These are phyloP conservation scores for Rhazya stricta DNA, from an alignment of 257 asterid species.

Conservation along the genomic window DNA sequence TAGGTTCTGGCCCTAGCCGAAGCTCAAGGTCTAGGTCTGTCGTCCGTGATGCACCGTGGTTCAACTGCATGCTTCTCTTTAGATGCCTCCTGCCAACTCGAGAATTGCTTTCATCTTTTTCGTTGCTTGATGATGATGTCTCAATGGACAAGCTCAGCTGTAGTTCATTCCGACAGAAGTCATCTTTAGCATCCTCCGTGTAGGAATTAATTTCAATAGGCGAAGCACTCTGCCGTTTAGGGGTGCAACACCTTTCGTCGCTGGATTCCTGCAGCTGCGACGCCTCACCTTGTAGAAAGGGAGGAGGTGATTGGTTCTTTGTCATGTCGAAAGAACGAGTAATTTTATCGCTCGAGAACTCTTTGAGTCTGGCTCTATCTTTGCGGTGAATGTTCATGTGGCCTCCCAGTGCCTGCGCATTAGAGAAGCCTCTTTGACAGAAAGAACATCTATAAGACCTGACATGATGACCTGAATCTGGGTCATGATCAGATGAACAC, in stretches of 20 bases:
- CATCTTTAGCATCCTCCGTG: background rate
- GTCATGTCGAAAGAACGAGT: slow-evolving; percentile 24
- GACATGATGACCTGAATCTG: slow-evolving; percentile 21
- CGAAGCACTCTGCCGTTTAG: slow-evolving; percentile 8
- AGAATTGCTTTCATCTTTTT: slow-evolving; percentile 13
- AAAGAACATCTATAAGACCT: slow-evolving; percentile 49
- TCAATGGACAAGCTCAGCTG: slow-evolving; percentile 25
- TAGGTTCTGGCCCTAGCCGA: slow-evolving; percentile 28
- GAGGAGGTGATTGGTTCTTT: slow-evolving; percentile 6
- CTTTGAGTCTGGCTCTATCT: slow-evolving; percentile 59
- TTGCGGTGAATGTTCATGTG: slow-evolving; percentile 76
- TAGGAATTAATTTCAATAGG: slow-evolving; percentile 6
- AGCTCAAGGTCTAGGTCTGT: slow-evolving; percentile 33
- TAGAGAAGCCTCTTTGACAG: slow-evolving; percentile 61
- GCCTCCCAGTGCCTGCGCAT: slow-evolving; percentile 80
- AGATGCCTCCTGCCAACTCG: background rate
- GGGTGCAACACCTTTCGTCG: slow-evolving; percentile 10
- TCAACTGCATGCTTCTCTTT: slow-evolving; percentile 12
- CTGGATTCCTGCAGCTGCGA: slow-evolving; percentile 8
- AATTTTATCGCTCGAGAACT: slow-evolving; percentile 27
- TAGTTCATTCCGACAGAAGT: slow-evolving; percentile 5
- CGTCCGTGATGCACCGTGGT: slow-evolving; percentile 6
- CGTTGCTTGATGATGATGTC: slow-evolving; percentile 13
- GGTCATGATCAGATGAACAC: slow-evolving; percentile 14
- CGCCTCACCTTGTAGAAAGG: background rate